These are phyloP conservation scores for Euphorbia lathyris DNA, from an alignment of 345 rosid species.

Conservation along the genomic window DNA sequence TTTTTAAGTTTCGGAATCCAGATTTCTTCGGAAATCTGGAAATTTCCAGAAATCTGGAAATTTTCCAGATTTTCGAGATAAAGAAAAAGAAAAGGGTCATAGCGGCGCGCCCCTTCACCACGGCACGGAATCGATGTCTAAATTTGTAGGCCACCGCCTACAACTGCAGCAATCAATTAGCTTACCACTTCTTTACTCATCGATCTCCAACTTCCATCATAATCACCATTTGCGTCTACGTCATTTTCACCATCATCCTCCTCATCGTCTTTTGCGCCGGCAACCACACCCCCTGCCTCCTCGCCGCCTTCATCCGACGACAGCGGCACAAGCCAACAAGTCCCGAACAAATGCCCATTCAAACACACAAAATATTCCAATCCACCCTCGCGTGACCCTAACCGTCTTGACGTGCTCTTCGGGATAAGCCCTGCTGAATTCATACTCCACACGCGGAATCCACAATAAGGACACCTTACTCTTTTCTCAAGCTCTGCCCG, in stretches of 20 bases:
- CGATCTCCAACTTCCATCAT: no score
- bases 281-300: neutral
- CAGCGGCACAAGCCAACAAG: conserved; percentile 68
- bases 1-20: no score
- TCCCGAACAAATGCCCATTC: conserved; percentile 77
- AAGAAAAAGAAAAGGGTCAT: neutral
- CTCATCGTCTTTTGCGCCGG: neutral
- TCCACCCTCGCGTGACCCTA: conserved; percentile 62
- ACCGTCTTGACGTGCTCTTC: conserved; percentile 65
- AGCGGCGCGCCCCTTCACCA: neutral
- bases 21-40: no score
- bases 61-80: no score
- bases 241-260: conserved; percentile 17
- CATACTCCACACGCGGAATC: conserved; percentile 93
- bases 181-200: no score
- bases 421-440: conserved; percentile 66
- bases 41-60: no score
- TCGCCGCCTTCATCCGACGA: conserved; percentile 60
- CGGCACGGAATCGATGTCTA: neutral
- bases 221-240: no score
- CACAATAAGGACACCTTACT: conserved; percentile 67
- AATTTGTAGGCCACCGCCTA: no score
- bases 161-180: no score
- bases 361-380: conserved; percentile 79
- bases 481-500: conserved; percentile 54